Percentiles rank a stretch among this genome's conserved stretches.
These are phyloP conservation scores for Panaeolus cyanescens DNA, from an alignment of 768 basidiomycete genomes.

Conservation along the genomic window DNA sequence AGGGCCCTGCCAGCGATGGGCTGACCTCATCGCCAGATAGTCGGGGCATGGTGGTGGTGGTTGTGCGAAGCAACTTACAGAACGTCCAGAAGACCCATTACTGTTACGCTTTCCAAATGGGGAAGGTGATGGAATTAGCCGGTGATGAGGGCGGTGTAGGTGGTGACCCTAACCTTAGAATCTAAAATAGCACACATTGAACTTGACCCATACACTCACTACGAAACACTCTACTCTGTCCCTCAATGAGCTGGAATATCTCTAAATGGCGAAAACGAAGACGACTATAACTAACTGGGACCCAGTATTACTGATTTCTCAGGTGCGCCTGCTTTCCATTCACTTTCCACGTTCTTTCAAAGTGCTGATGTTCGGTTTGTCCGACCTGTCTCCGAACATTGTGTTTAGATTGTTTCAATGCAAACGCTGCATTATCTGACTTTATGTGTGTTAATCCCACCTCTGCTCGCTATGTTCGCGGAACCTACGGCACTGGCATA, in stretches of 20 bases:
- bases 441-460: conserved; percentile 80
- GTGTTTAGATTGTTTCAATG: conserved; percentile 83
- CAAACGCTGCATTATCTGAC: conserved; percentile 95
- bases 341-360: neutral
- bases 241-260: neutral
- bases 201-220: neutral
- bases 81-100: neutral
- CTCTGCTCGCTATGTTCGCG: conserved; percentile 74
- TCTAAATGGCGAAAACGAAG: conserved; percentile 16
- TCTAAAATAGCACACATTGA: neutral
- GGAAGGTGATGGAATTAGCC: neutral
- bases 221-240: neutral
- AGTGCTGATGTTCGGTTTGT: neutral
- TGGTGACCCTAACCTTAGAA: neutral
- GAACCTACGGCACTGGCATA: conserved; percentile 68
- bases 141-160: neutral
- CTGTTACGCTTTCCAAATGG: neutral
- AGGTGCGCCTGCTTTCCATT: conserved; percentile 48
- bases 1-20: conserved; percentile 13
- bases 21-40: conserved; percentile 19
- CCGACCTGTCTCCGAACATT: neutral
- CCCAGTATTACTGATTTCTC: conserved; percentile 83
- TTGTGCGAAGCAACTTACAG: neutral
- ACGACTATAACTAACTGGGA: conserved; percentile 73
- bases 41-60: conserved; percentile 15